Percentiles rank a stretch among this genome's conserved stretches.
phyloP scores from a whole-genome alignment of 805 yeast genomes.

The Candida ponderosae region DNA sequence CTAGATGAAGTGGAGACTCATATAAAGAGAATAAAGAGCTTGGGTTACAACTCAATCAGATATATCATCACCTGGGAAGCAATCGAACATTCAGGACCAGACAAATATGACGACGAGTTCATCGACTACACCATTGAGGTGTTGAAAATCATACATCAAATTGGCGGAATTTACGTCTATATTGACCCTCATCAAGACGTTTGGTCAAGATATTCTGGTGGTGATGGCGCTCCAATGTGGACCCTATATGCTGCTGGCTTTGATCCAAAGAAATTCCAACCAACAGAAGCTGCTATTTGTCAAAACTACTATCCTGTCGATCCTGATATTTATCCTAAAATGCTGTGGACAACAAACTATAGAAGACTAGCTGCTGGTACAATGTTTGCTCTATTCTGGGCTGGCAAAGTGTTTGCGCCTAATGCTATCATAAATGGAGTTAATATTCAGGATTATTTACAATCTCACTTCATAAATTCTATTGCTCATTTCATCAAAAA shows the following conservation, averaged over 20 bases:
- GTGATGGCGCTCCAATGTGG: slow-evolving; percentile 94
- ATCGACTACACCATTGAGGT: slow-evolving; percentile 62
- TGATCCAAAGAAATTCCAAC: slow-evolving; percentile 63
- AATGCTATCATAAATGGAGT: slow-evolving; percentile 59
- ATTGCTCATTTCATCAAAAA: slow-evolving; percentile 37
- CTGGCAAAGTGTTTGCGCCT: slow-evolving; percentile 74
- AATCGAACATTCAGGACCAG: slow-evolving; percentile 83
- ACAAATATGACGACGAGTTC: slow-evolving; percentile 68
- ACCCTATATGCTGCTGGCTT: slow-evolving; percentile 84
- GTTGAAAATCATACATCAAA: slow-evolving; percentile 43
- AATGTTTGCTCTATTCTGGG: slow-evolving; percentile 83
- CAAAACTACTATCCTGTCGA: slow-evolving; percentile 47
- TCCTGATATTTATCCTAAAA: slow-evolving; percentile 52
- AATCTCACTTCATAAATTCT: slow-evolving; percentile 51
- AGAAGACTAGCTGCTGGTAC: slow-evolving; percentile 64
- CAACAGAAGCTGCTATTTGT: slow-evolving; percentile 72
- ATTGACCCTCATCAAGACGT: slow-evolving; percentile 92
- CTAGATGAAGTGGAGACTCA: slow-evolving; percentile 66
- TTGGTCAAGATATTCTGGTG: slow-evolving; percentile 86
- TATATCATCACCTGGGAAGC: slow-evolving; percentile 89
- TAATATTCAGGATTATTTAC: slow-evolving; percentile 75
- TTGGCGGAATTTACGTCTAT: slow-evolving; percentile 73
- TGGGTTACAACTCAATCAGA: slow-evolving; percentile 79
- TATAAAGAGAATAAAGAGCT: slow-evolving; percentile 57
- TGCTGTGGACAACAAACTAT: slow-evolving; percentile 93